Evolutionary conservation across 2,329 filamentous ascomycete species (phyloP).

Genomic region (Exserohilum turcica): DNA sequence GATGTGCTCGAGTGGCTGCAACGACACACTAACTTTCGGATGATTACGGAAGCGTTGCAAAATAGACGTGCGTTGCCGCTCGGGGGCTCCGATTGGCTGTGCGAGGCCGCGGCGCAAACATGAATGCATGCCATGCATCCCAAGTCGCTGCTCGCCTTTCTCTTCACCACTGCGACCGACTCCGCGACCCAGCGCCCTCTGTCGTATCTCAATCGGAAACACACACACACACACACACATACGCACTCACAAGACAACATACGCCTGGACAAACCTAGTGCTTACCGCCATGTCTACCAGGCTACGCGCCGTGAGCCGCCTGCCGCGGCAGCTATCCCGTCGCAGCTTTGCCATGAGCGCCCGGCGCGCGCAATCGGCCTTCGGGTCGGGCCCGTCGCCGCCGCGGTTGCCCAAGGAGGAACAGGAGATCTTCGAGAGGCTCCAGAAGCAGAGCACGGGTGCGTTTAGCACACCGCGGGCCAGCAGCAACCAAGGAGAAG

Average conservation of each 20-base stretch:
- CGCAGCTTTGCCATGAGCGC: slow-evolving; percentile 23
- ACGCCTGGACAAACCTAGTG: too few relatives aligned
- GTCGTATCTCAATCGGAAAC: not conserved
- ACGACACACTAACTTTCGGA: not conserved
- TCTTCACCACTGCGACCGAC: slow-evolving; percentile 5
- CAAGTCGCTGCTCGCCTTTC: not conserved
- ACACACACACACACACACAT: not conserved
- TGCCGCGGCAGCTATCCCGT: slow-evolving; percentile 37
- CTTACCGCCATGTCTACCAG: slow-evolving; percentile 4
- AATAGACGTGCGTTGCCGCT: slow-evolving; percentile 26
- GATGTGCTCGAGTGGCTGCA: not conserved
- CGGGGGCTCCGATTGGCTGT: slow-evolving; percentile 27
- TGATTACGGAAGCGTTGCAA: not conserved
- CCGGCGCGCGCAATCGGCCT: slow-evolving; percentile 24
- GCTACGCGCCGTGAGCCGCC: slow-evolving; percentile 26
- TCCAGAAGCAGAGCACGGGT: slow-evolving; percentile 77
- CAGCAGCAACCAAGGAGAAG: too few relatives aligned
- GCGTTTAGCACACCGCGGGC: slow-evolving; percentile 71
- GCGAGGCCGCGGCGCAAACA: slow-evolving; percentile 14
- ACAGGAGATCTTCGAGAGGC: slow-evolving; percentile 86
- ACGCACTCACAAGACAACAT: too few relatives aligned
- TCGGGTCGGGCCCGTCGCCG: slow-evolving; percentile 66
- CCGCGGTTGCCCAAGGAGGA: slow-evolving; percentile 86
- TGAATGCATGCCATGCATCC: slow-evolving; percentile 6
- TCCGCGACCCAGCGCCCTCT: not conserved